Conservation (phyloP, 2,329 filamentous ascomycete genomes). For the Sporothrix mexicana region DNA sequence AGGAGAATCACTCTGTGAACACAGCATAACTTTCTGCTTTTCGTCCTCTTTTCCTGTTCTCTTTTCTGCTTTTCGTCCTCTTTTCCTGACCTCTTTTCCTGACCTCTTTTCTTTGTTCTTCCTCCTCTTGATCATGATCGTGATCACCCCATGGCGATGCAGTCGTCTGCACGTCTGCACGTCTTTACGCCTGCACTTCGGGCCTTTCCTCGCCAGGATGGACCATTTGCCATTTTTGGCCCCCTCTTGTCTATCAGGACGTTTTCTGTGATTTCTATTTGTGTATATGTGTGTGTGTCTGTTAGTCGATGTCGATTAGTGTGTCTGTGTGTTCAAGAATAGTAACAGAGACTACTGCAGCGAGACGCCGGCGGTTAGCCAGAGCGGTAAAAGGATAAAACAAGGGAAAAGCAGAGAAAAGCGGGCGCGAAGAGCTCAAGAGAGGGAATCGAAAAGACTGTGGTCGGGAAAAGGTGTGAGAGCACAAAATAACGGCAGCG, state of each 20-base stretch:
- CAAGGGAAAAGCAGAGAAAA: conserved; percentile 6
- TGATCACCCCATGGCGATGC: conserved; percentile 11
- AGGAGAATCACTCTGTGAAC: no score
- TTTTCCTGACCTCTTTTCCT: no score
- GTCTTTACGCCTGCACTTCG: neutral
- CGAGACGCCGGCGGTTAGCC: conserved; percentile 24
- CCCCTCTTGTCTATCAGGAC: neutral
- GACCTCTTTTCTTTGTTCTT: neutral
- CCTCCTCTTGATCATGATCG: no score
- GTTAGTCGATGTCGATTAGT: neutral
- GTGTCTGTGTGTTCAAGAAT: conserved; percentile 23
- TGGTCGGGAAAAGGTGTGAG: neutral
- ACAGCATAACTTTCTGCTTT: neutral
- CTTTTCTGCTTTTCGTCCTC: neutral
- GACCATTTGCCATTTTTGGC: neutral
- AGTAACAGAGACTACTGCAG: conserved; percentile 9
- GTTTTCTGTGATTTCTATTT: no score
- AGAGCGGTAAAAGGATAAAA: conserved; percentile 21
- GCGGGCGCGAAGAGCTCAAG: conserved; percentile 8
- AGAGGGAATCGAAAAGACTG: neutral
- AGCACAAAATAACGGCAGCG: neutral
- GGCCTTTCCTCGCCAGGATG: conserved; percentile 1
- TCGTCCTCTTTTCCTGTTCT: neutral
- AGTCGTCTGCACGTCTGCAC: neutral
- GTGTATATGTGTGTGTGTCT: neutral